A percentile compares a stretch with the other conserved stretches of the same genome.
Conservation (phyloP, 208 protist genomes). For the Trichomonas vaginalis region DNA sequence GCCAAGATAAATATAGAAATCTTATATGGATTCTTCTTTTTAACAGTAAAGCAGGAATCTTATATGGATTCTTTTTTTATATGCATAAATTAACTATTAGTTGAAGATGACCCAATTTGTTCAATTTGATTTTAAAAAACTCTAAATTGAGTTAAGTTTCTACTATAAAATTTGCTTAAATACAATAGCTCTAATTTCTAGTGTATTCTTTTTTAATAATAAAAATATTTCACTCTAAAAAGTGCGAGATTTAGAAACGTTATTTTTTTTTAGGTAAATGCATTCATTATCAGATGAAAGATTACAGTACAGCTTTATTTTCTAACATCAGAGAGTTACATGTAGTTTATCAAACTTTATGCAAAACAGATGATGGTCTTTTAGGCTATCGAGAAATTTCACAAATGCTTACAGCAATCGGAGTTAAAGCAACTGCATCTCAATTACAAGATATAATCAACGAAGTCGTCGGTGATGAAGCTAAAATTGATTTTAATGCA, state of each 20-base stretch:
- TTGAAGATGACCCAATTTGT: too few relatives aligned
- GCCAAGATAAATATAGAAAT: too few relatives aligned
- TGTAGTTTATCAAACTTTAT: neutral
- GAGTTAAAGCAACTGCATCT: neutral
- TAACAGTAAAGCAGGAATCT: too few relatives aligned
- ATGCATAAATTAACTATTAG: too few relatives aligned
- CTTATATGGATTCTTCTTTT: too few relatives aligned
- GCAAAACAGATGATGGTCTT: neutral
- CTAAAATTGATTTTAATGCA: conserved; percentile 13
- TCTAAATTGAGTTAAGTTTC: too few relatives aligned
- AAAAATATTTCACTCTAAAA: too few relatives aligned
- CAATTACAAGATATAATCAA: neutral
- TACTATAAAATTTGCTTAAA: too few relatives aligned
- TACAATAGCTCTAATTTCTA: too few relatives aligned
- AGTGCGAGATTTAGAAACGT: neutral
- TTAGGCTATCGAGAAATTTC: neutral
- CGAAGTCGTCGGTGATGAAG: conserved; percentile 2
- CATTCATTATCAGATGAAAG: neutral
- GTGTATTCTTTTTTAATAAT: too few relatives aligned
- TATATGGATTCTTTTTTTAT: too few relatives aligned
- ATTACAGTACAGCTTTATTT: neutral
- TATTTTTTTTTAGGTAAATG: neutral
- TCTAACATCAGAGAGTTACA: neutral
- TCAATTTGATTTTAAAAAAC: too few relatives aligned
- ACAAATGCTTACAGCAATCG: neutral